Base-by-base conservation (phyloP, 805 yeast genomes). In the Candida chauliodis region DNA sequence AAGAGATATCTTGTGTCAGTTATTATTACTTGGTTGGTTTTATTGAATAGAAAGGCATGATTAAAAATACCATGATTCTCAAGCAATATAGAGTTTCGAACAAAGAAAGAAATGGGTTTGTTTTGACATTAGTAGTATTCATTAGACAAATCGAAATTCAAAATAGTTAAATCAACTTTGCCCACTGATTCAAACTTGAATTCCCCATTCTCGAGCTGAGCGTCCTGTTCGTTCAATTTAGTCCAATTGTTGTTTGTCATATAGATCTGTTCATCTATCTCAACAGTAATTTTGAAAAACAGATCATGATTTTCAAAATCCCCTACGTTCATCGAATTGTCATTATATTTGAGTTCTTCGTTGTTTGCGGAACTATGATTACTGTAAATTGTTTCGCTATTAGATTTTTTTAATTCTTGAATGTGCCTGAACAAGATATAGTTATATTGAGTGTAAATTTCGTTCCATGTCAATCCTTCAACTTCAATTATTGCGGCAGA, bases 381-480 rank as follows among this genome's bases (percentile, higher is more conserved):
- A 10, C 4, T 11, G 8, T 7, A 11, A 15, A 4, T 34, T 3
- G 7, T 40, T 9, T 44, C 31, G 8, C 30, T 11, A 27, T 21
- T 30, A 3, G 46, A 30, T 24, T 53, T 36, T 27, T 52, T 52
- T 24, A 68, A 52, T 42, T 63, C 64, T 24, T 57, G 55, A 8
- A 58, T 40, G 41, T 66, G 73, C 19, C 50, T 45, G 32, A 53
- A 63, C 25, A 66, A 43, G 10, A 57, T 34, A 8, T 61, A 41
- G 20, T 58, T 55, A 14, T 63, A 51, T 37, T 62, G 62, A 2
- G 62, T 45, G 38, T 58, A 56, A 4, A 68, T 41, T 18, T 51
- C 60, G n/a, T 48, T 45, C 72, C 71, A 64, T 5, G 53, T 46
- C 17, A 63, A 39, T 2, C 46, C 53, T 4, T 61, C 52, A 8